Percentiles rank a stretch among this genome's conserved stretches.
These are phyloP conservation scores for Diaporthe sp. DNA, from an alignment of 2,329 filamentous ascomycete species.

Conservation along the genomic window DNA sequence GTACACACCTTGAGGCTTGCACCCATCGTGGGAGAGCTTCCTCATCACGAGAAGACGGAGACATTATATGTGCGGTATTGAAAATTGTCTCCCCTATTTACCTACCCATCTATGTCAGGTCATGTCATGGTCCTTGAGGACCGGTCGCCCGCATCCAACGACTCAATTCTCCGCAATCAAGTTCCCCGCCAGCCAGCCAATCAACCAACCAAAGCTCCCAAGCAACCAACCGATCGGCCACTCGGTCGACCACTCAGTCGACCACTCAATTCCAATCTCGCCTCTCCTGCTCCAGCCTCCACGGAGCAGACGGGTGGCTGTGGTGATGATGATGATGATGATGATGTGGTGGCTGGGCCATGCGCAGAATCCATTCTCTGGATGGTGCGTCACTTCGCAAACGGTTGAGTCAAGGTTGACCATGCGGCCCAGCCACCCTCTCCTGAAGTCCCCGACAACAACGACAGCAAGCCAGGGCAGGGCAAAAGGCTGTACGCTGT, in stretches of 20 bases:
- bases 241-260: background rate
- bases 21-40: no score
- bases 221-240: background rate
- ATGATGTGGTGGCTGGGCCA: background rate
- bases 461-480: background rate
- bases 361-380: background rate
- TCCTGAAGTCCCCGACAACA: background rate
- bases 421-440: slow-evolving; percentile 1
- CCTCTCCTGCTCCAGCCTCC: background rate
- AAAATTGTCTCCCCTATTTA: background rate
- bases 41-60: background rate
- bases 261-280: background rate
- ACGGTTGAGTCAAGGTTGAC: no score
- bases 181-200: no score
- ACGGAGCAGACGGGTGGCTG: background rate
- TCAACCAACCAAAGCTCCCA: background rate
- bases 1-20: no score
- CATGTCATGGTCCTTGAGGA: background rate
- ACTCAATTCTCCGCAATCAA: background rate
- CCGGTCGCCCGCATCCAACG: background rate
- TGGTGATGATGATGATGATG: background rate
- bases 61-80: background rate
- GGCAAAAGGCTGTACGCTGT: background rate
- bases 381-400: background rate
- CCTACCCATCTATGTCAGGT: background rate